Conservation (phyloP, 1,139 yeast species). For the Lodderomyces parapsilosis region DNA sequence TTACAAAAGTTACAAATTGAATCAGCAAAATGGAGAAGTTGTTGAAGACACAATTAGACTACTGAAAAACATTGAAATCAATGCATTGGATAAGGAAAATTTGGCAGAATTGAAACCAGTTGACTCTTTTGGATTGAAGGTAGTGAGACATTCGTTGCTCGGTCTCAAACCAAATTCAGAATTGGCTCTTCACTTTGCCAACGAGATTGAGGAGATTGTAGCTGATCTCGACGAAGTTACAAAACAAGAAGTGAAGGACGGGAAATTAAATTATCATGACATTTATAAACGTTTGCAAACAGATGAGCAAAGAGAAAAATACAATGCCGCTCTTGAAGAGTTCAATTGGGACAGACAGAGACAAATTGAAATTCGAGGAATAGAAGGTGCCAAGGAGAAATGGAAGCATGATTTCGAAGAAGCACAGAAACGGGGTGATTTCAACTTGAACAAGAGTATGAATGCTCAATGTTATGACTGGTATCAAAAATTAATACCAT, state of each 20-base stretch:
- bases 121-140: slow-evolving; percentile 75
- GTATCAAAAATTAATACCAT: slow-evolving; percentile 67
- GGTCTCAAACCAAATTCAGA: slow-evolving; percentile 47
- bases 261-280: slow-evolving; percentile 55
- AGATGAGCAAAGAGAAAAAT: slow-evolving; percentile 52
- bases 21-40: slow-evolving; percentile 13
- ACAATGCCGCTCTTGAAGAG: slow-evolving; percentile 64
- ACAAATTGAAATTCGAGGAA: slow-evolving; percentile 71
- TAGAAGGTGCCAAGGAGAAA: slow-evolving; percentile 81
- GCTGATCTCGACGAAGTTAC: slow-evolving; percentile 33
- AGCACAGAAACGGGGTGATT: slow-evolving; percentile 60
- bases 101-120: slow-evolving; percentile 64
- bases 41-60: slow-evolving; percentile 27
- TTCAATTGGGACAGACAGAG: slow-evolving; percentile 76
- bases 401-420: slow-evolving; percentile 86
- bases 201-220: slow-evolving; percentile 32
- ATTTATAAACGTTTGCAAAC: slow-evolving; percentile 52
- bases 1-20: slow-evolving; percentile 20
- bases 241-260: slow-evolving; percentile 8
- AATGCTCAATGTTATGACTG: slow-evolving; percentile 81
- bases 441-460: slow-evolving; percentile 56
- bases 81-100: slow-evolving; percentile 42
- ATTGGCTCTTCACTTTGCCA: slow-evolving; percentile 11
- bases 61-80: slow-evolving; percentile 26
- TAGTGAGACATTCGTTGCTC: slow-evolving; percentile 72